Conservation (phyloP, 1,284 basidiomycete genomes). For the Leccinum insigne region DNA sequence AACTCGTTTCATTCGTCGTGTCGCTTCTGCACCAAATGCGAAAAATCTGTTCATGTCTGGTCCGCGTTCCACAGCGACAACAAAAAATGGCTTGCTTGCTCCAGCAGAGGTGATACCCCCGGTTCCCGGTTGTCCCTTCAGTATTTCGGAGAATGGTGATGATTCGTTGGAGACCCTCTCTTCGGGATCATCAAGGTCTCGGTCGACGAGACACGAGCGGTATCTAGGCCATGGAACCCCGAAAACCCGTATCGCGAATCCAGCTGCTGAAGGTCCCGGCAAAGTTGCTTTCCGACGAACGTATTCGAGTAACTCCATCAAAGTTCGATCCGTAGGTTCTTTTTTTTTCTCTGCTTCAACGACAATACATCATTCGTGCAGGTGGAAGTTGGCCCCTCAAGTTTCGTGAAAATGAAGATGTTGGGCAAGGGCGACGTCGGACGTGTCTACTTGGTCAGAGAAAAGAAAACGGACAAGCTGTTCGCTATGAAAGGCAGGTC, state of each 20-base stretch:
- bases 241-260: conserved; percentile 47
- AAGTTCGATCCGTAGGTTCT: conserved; percentile 77
- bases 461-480: conserved; percentile 93
- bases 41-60: conserved; percentile 81
- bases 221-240: conserved; percentile 27
- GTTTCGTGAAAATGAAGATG: conserved; percentile 94
- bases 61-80: conserved; percentile 52
- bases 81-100: conserved; percentile 78
- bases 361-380: conserved; percentile 31
- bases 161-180: conserved; percentile 73
- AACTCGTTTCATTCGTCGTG: conserved; percentile 87
- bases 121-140: conserved; percentile 44
- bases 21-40: conserved; percentile 95
- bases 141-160: conserved; percentile 55
- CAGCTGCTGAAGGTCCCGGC: conserved; percentile 48
- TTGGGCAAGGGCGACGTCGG: conserved; percentile 96
- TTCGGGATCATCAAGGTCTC: conserved; percentile 64
- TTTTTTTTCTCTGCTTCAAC: background rate
- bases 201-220: conserved; percentile 39
- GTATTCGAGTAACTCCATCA: conserved; percentile 98
- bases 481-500: conserved; percentile 94
- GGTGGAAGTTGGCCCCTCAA: conserved; percentile 90
- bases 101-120: conserved; percentile 58
- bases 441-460: conserved; percentile 93
- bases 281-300: conserved; percentile 87